These are phyloP conservation scores for Tulasnella sp. DNA, from an alignment of 768 basidiomycete species.

Conservation along the genomic window DNA sequence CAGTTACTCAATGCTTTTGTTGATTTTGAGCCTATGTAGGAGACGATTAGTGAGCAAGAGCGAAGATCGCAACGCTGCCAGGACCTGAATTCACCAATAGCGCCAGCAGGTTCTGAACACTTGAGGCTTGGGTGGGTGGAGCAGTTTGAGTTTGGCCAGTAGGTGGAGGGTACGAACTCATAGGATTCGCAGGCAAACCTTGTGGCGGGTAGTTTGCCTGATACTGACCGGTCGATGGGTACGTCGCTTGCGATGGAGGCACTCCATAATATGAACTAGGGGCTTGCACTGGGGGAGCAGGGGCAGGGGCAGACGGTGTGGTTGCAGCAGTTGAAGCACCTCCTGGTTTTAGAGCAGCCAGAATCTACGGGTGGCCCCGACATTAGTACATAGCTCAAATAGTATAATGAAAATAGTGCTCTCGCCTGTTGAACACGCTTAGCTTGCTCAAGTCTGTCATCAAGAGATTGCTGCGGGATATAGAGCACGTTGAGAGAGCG, in stretches of 20 bases:
- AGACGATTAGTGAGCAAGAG: background rate
- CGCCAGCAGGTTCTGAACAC: slow-evolving; percentile 7
- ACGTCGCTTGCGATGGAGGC: background rate
- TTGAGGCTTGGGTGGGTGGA: background rate
- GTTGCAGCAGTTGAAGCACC: background rate
- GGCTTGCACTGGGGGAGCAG: slow-evolving; percentile 30
- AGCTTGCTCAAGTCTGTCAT: slow-evolving; percentile 82
- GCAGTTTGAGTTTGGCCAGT: background rate
- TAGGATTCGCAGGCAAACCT: background rate
- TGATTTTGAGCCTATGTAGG: slow-evolving; percentile 7
- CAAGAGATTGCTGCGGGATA: slow-evolving; percentile 24
- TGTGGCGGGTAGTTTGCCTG: background rate
- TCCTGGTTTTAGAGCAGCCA: slow-evolving; percentile 61
- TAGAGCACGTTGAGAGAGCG: too few species aligned
- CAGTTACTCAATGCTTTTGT: background rate
- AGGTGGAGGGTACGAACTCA: background rate
- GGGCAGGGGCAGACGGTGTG: slow-evolving; percentile 11
- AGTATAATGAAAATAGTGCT: too few species aligned
- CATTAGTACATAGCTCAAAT: background rate
- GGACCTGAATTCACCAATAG: slow-evolving; percentile 1
- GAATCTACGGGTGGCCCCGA: slow-evolving; percentile 32
- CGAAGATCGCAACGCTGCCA: background rate
- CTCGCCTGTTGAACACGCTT: slow-evolving; percentile 68
- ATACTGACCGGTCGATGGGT: background rate
- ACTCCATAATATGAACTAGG: slow-evolving; percentile 27